Evolutionary conservation across 2,329 filamentous ascomycete genomes (phyloP).

Genomic region (Camptophora hylomeconis): DNA sequence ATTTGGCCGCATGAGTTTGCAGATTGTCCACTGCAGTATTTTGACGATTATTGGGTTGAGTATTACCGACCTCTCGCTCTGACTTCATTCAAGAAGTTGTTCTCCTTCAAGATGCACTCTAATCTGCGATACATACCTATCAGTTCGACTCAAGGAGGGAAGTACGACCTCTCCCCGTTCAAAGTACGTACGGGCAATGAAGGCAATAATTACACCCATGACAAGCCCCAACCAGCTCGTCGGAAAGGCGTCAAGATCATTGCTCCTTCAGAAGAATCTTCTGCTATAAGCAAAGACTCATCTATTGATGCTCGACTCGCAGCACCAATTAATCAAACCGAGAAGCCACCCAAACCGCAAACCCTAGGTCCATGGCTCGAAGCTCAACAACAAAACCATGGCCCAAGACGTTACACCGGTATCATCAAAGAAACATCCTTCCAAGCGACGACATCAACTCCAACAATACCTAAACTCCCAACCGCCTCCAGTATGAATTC

Average conservation of each 20-base stretch:
- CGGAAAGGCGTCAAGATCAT: slow-evolving; percentile 59
- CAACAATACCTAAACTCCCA: slow-evolving; percentile 14
- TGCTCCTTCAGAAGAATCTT: slow-evolving; percentile 40
- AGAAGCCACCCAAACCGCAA: slow-evolving; percentile 19
- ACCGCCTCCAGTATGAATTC: slow-evolving; percentile 21
- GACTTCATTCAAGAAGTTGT: slow-evolving; percentile 84
- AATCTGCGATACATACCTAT: slow-evolving; percentile 73
- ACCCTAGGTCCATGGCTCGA: slow-evolving; percentile 19
- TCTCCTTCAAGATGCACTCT: slow-evolving; percentile 82
- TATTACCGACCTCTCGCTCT: slow-evolving; percentile 84
- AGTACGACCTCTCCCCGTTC: slow-evolving; percentile 80
- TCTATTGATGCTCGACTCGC: slow-evolving; percentile 17
- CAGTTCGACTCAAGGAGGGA: slow-evolving; percentile 53
- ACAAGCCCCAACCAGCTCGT: slow-evolving; percentile 35
- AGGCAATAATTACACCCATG: slow-evolving; percentile 46
- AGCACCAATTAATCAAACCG: slow-evolving; percentile 17
- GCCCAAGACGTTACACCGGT: slow-evolving; percentile 24
- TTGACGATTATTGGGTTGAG: slow-evolving; percentile 94
- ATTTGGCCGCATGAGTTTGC: slow-evolving; percentile 24
- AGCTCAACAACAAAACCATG: slow-evolving; percentile 21
- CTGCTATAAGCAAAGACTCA: slow-evolving; percentile 24
- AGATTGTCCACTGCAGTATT: slow-evolving; percentile 43
- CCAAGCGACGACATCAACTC: slow-evolving; percentile 16
- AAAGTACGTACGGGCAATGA: slow-evolving; percentile 52
- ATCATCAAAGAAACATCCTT: slow-evolving; percentile 44